Base-by-base conservation (phyloP, 1,139 yeast genomes). In the Candida sp. region DNA sequence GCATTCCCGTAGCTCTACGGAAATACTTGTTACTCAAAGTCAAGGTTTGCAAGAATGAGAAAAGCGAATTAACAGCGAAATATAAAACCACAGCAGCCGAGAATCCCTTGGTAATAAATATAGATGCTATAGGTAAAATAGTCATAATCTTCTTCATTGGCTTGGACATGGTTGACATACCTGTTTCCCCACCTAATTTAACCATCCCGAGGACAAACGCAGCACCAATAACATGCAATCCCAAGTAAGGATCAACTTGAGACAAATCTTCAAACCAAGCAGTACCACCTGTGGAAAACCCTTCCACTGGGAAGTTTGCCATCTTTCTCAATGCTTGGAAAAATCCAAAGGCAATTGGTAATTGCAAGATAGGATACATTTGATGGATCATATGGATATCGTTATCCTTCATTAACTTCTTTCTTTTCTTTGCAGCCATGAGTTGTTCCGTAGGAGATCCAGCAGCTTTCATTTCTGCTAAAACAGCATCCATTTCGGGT, bases 171-270 rank as follows among this genome's bases (percentile, higher is more conserved):
- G 63, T 60, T 46, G 79, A 81, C 38, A 86, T 84, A 45, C 96
- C 97, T 19, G 95, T 86, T 63, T 93, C 98, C 52, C 97, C 97
- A 48, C 98, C 99, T 35, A 83, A 68, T 65, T 84, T 79, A 61
- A 93, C 79, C 61, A 93, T 83, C 2, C 79, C 74, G 42, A 88
- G 78, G 48, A 90, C 86, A 22, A 87, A 75, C 15, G 81, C 77
- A n/a, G 97, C 97, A 12, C 98, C 84, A 41, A 89, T 68, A 41
- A 85, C 68, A 59, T 91, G 99, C 49, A 93, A 73, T 6, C 97
- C 97, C 48, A 88, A 71, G 66, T 87, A 93, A 2, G 98, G 97
- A 62, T 93, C 99, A 3, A 96, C 84, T 34, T 81, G 84, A 15
- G 87, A 75, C 56, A 93, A 75, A 62, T 93, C 86, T 22, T 69